Evolutionary conservation across 768 basidiomycete species (phyloP).

Genomic region (Zangia roseola): DNA sequence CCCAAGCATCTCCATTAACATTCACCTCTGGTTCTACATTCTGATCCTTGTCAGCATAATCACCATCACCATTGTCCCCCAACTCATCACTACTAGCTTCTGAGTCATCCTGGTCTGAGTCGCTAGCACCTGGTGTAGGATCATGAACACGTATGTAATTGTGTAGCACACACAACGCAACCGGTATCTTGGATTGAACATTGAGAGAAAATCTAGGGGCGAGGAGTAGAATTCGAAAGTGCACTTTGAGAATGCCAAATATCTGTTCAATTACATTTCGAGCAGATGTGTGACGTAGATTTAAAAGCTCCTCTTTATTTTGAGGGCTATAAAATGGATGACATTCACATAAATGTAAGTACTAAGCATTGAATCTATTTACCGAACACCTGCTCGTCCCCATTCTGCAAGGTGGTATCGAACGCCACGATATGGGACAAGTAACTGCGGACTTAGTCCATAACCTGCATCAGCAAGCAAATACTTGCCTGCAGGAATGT

Average conservation of each 20-base stretch:
- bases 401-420: constrained; percentile 39
- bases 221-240: background rate
- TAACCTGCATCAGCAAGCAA: background rate
- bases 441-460: background rate
- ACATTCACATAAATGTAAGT: background rate
- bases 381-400: background rate
- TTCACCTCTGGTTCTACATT: too few species aligned
- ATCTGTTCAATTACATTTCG: background rate
- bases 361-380: too few species aligned
- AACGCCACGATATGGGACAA: background rate
- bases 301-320: constrained; percentile 23
- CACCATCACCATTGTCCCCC: too few species aligned
- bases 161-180: background rate
- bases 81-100: too few species aligned
- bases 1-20: too few species aligned
- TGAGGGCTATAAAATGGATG: constrained; percentile 4
- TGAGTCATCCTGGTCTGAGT: too few species aligned
- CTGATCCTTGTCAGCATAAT: too few species aligned
- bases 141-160: background rate
- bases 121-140: too few species aligned
- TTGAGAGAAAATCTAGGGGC: background rate
- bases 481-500: background rate
- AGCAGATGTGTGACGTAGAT: constrained; percentile 22
- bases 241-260: background rate
- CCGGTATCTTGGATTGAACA: background rate